phyloP scores from a whole-genome alignment of 768 basidiomycete species.

The Erythrobasidium yunnanense region DNA sequence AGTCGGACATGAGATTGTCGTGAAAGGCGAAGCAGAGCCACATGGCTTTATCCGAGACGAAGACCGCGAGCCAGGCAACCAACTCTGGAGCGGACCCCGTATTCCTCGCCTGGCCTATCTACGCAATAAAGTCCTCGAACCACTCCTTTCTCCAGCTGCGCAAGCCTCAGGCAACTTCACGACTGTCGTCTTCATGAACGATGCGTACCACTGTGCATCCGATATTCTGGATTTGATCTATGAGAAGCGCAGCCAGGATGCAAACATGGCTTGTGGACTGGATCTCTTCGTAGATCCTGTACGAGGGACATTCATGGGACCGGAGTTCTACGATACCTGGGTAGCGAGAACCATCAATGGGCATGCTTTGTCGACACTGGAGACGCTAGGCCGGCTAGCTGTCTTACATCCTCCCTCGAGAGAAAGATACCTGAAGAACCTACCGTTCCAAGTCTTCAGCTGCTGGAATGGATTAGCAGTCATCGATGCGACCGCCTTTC shows the following conservation, averaged over 20 bases:
- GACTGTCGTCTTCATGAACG: neutral
- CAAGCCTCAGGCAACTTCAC: no score
- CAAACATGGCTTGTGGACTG: neutral
- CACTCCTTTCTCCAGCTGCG: neutral
- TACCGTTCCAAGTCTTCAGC: neutral
- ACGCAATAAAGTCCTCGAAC: neutral
- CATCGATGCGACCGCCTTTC: neutral
- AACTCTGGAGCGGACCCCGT: no score
- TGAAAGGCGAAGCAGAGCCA: neutral
- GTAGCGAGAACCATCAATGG: neutral
- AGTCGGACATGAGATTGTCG: neutral
- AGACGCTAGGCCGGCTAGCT: neutral
- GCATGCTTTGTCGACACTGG: neutral
- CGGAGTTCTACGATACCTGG: neutral
- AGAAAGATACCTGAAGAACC: neutral
- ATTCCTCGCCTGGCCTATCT: neutral
- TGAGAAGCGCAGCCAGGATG: neutral
- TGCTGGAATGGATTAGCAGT: neutral
- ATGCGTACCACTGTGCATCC: neutral
- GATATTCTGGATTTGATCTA: neutral
- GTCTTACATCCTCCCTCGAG: neutral
- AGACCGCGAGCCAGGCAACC: no score
- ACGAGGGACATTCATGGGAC: neutral
- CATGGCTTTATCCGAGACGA: neutral
- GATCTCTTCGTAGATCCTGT: neutral